Evolutionary conservation across 345 rosid species (phyloP).

Genomic region (Populus nigra): DNA sequence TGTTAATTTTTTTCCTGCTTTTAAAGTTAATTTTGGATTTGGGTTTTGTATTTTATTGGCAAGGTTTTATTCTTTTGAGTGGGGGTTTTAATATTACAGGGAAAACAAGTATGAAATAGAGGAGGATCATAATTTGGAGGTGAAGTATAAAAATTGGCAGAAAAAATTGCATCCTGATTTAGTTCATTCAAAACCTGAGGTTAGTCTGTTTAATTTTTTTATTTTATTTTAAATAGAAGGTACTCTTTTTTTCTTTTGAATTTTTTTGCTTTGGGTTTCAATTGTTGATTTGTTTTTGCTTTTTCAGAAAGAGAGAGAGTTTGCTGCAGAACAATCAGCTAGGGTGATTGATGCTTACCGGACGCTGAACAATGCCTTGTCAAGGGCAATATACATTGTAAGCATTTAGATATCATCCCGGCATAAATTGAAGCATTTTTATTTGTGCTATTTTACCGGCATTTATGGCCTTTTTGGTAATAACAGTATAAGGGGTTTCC

Average conservation of each 20-base stretch:
- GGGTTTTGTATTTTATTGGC: neutral
- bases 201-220: conserved; percentile 15
- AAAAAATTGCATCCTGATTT: conserved; percentile 94
- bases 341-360: conserved; percentile 78
- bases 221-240: neutral
- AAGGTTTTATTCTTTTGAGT: neutral
- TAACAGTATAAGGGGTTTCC: no score
- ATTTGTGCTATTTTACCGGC: no score
- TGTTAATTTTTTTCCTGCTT: neutral
- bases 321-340: conserved; percentile 87
- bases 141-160: conserved; percentile 85
- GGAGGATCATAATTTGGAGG: conserved; percentile 52
- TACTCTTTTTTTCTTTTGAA: neutral
- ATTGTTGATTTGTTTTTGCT: neutral
- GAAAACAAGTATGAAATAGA: conserved; percentile 63
- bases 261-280: neutral
- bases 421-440: no score
- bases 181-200: conserved; percentile 92
- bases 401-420: conserved; percentile 17
- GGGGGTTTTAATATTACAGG: conserved; percentile 30
- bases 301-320: conserved; percentile 62
- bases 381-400: conserved; percentile 85
- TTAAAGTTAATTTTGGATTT: neutral
- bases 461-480: no score
- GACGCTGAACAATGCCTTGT: conserved; percentile 53